Evolutionary conservation across 2,329 filamentous ascomycete species (phyloP).

Genomic region (Emmonsiellopsis sp.): DNA sequence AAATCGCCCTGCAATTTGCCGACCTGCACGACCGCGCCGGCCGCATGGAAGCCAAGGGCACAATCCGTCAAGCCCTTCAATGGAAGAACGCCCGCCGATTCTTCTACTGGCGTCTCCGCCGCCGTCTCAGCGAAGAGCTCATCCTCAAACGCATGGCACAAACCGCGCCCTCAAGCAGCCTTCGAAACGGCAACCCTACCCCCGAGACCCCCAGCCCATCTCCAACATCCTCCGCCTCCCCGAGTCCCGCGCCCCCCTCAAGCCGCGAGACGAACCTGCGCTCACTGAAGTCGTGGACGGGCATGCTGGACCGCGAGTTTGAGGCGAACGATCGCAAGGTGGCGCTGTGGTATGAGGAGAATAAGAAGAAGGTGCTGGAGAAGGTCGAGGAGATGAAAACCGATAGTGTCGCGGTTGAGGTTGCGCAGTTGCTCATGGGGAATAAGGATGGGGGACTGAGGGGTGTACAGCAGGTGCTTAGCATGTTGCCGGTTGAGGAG

Average conservation of each 20-base stretch:
- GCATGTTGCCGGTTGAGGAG: conserved; percentile 79
- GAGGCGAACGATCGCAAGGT: conserved; percentile 71
- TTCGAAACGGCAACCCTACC: conserved; percentile 25
- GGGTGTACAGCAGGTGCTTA: conserved; percentile 76
- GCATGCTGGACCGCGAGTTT: conserved; percentile 58
- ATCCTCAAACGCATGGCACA: conserved; percentile 78
- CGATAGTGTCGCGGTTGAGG: conserved; percentile 60
- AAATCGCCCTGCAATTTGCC: conserved; percentile 94
- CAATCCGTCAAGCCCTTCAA: conserved; percentile 71
- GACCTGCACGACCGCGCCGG: conserved; percentile 94
- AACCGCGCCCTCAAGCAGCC: conserved; percentile 26
- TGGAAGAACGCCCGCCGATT: conserved; percentile 88
- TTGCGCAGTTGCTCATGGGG: conserved; percentile 57
- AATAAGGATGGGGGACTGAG: conserved; percentile 65
- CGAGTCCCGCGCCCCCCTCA: conserved; percentile 24
- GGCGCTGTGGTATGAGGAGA: conserved; percentile 92
- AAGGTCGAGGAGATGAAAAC: conserved; percentile 80
- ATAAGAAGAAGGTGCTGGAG: conserved; percentile 68
- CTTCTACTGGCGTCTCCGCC: conserved; percentile 99
- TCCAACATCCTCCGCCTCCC: conserved; percentile 20
- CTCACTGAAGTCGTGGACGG: conserved; percentile 74
- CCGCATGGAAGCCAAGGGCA: conserved; percentile 96
- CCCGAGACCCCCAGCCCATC: conserved; percentile 27
- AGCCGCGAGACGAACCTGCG: conserved; percentile 59
- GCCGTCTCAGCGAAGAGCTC: conserved; percentile 93